Base-by-base conservation (phyloP, 208 protist genomes). In the Crithidia fasciculata region DNA sequence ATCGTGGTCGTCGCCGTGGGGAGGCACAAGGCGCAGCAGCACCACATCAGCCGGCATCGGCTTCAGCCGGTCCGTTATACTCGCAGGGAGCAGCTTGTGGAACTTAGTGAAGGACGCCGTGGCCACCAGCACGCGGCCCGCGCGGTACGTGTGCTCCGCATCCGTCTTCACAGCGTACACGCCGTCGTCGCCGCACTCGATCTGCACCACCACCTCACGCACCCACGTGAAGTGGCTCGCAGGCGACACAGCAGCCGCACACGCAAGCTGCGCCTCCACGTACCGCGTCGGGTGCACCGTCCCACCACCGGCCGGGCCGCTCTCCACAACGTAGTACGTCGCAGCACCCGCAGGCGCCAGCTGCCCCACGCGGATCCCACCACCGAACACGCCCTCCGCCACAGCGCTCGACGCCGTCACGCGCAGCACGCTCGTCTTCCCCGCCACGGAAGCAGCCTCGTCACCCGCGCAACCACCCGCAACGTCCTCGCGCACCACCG, bases 241-340 rank as follows among this genome's bases (percentile, higher is more conserved):
- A 4, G 76, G 70, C 64, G 7, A 28, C 18, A 72, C 52, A 7
- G 16, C 54, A 2, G 59, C 69, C 3, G 75, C 75, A 59, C 61
- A 58, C 52, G 18, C 44, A 12, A 73, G 66, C 74, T 79, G 74
- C 39, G 74, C 74, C 39, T 37, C 57, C 15, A 74, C 74, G 61
- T 74, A 70, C 43, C 62, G 58, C 9, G 68, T 66, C n/a, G 74
- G 74, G 62, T 80, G 60, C 67, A 80, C 74, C 15, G 74, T 80
- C 41, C 74, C 65, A 54, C 57, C 70, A 47, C 57, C 59, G 19
- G 56, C 56, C 5, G 68, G 15, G 18, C 74, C 74, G 57, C 63
- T 61, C 50, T 79, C 74, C n/a, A 56, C 58, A 18, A 79, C 65
- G 74, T 79, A 79, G 66, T 69, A 79, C 60, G 74, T 79, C 52